Conservation (phyloP, 352 stramenopile genomes). For the Phytophthora idaei region DNA sequence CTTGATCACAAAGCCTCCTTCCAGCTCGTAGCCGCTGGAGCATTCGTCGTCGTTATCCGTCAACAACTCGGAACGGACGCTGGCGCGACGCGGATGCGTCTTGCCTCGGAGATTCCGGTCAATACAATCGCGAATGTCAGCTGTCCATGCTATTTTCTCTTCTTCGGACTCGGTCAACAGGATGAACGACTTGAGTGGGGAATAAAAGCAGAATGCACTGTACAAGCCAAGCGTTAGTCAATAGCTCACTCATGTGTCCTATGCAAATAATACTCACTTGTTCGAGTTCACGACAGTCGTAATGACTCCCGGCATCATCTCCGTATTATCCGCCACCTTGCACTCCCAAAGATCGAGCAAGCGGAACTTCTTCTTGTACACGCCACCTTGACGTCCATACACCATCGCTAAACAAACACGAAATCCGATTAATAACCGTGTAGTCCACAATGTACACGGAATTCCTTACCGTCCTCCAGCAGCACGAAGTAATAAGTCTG, state of each 20-base stretch:
- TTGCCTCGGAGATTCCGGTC: constrained; percentile 58
- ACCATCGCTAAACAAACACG: constrained; percentile 54
- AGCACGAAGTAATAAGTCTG: constrained; percentile 87
- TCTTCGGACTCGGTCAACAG: constrained; percentile 69
- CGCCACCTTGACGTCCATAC: constrained; percentile 62
- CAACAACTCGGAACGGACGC: constrained; percentile 64
- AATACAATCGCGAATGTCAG: constrained; percentile 70
- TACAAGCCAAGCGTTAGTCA: neutral
- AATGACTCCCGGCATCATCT: constrained; percentile 74
- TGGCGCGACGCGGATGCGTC: constrained; percentile 53
- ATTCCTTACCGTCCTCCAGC: constrained; percentile 72
- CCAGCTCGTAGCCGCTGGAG: constrained; percentile 63
- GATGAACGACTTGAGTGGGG: constrained; percentile 87
- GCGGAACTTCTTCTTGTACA: constrained; percentile 87
- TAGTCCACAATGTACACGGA: neutral
- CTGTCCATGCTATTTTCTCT: constrained; percentile 69
- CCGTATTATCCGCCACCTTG: constrained; percentile 73
- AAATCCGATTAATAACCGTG: neutral
- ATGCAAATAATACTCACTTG: constrained; percentile 44
- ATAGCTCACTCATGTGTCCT: no score
- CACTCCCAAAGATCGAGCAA: constrained; percentile 82
- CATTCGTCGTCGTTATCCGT: constrained; percentile 73
- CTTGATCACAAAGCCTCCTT: constrained; percentile 83
- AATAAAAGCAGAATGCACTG: constrained; percentile 88
- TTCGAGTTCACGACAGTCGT: constrained; percentile 67